Conservation (phyloP, 495 filamentous ascomycete genomes). For the Podospora comata region DNA sequence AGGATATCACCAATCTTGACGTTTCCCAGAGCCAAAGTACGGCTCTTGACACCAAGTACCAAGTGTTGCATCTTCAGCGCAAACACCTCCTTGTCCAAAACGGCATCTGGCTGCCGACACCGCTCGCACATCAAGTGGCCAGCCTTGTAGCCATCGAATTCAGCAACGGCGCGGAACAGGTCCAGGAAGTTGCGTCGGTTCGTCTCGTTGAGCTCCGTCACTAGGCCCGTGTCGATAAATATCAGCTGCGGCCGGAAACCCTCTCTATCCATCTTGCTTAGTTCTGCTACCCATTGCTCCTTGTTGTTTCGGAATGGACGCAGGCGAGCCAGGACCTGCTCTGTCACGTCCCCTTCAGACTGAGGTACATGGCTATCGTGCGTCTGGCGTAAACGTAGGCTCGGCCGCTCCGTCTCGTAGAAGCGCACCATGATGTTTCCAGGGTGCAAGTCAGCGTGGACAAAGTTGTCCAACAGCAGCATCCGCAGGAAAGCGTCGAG, state of each 20-base stretch:
- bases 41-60: slow-evolving; percentile 80
- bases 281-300: slow-evolving; percentile 63
- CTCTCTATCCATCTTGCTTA: slow-evolving; percentile 78
- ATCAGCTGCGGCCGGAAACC: slow-evolving; percentile 92
- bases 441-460: slow-evolving; percentile 97
- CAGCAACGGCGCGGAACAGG: slow-evolving; percentile 91
- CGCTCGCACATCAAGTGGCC: slow-evolving; percentile 95
- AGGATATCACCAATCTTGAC: slow-evolving; percentile 96
- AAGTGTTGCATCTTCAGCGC: slow-evolving; percentile 96
- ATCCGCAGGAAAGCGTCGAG: slow-evolving; percentile 97
- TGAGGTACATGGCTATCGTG: slow-evolving; percentile 41
- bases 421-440: slow-evolving; percentile 99
- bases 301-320: slow-evolving; percentile 65
- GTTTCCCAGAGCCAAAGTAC: slow-evolving; percentile 87
- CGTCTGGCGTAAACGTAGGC: slow-evolving; percentile 41
- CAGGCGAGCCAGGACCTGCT: slow-evolving; percentile 75
- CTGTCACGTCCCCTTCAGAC: slow-evolving; percentile 73
- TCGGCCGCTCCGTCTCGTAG: slow-evolving; percentile 74
- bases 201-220: slow-evolving; percentile 82
- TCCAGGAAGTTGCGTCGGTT: slow-evolving; percentile 94
- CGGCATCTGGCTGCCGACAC: slow-evolving; percentile 83
- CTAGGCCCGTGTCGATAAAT: slow-evolving; percentile 96
- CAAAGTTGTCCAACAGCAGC: slow-evolving; percentile 96
- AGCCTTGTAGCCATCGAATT: slow-evolving; percentile 95
- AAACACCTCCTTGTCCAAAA: slow-evolving; percentile 85